Percentiles rank a stretch among this genome's conserved stretches.
These are phyloP conservation scores for Geranomyces michiganensis DNA, from an alignment of 192 early-diverging fungal genomes.

Conservation along the genomic window DNA sequence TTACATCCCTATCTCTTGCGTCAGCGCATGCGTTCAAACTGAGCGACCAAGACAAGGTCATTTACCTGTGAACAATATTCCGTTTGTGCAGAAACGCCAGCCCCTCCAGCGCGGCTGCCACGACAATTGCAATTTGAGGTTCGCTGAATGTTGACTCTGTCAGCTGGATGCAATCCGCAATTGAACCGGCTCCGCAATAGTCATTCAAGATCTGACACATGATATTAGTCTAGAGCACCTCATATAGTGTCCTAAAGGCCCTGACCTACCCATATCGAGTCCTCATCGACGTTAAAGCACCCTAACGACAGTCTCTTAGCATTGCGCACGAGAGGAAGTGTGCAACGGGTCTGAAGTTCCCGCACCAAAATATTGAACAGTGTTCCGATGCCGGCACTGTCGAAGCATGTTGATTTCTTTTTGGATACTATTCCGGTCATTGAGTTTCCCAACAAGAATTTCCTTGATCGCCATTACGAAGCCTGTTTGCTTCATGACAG, in stretches of 20 bases:
- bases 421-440: slow-evolving; percentile 38
- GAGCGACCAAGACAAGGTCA: not conserved
- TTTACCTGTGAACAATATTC: slow-evolving; percentile 44
- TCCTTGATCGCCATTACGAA: slow-evolving; percentile 52
- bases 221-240: no score
- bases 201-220: slow-evolving; percentile 43
- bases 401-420: slow-evolving; percentile 51
- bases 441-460: slow-evolving; percentile 36
- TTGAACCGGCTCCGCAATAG: slow-evolving; percentile 50
- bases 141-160: slow-evolving; percentile 40
- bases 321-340: not conserved
- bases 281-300: slow-evolving; percentile 29
- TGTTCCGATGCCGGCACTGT: slow-evolving; percentile 47
- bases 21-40: not conserved
- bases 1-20: slow-evolving; percentile 33
- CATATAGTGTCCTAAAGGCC: no score
- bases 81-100: slow-evolving; percentile 45
- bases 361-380: slow-evolving; percentile 51
- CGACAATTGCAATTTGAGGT: slow-evolving; percentile 35
- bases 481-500: slow-evolving; percentile 41
- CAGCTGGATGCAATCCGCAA: slow-evolving; percentile 45
- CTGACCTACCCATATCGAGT: slow-evolving; percentile 41
- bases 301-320: not conserved
- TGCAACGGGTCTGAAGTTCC: not conserved
- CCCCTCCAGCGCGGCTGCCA: slow-evolving; percentile 44